Evolutionary conservation across 257 asterid genomes (phyloP), one percentile per base, ranked within the genome.

Genomic region (Rehmannia glutinosa): DNA sequence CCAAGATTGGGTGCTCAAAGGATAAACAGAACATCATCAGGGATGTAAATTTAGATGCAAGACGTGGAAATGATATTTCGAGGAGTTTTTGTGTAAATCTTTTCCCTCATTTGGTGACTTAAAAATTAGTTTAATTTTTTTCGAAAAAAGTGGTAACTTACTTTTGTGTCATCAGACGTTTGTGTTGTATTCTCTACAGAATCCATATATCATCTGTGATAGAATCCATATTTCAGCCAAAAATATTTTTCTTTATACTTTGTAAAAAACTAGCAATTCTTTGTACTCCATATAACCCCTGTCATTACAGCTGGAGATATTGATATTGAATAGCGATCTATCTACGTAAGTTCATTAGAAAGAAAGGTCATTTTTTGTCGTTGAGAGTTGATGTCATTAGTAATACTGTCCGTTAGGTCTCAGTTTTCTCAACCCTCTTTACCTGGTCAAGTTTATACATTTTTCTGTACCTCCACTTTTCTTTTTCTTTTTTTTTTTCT

Each of bases 1-100:
- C 85, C 86, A 0, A 86, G 57, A 75, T 69, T 94, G 67, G 99
- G 97, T 63, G 97, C 95, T 10, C 95, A 83, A 66, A 84, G 88
- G 85, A 83, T 94, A 69, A 91, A 88, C 78, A 82, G 96, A 71
- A 85, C 97, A 62, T 85, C 97, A 62, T 89, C 89, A 1, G 98
- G 89, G 62, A 68, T 69, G 77, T 83, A 79, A 82, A 60, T 21
- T 50, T 81, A 64, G 78, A 53, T 39, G 38, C 74, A 46, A 41
- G 53, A 79, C 65, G 21, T 6, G 69, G 33, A 64, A 60, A 28
- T 13, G 45, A 42, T n/a, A 39, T 53, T 64, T 68, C 17, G 47
- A 19, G 59, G 46, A 46, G 17, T 57, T 72, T 72, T 19, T 85
- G 88, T 85, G 86, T 82, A 85, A 52, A 82, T 53, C 52, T 75